phyloP scores from a whole-genome alignment of 768 basidiomycete genomes.

The Leccinum variicolor region DNA sequence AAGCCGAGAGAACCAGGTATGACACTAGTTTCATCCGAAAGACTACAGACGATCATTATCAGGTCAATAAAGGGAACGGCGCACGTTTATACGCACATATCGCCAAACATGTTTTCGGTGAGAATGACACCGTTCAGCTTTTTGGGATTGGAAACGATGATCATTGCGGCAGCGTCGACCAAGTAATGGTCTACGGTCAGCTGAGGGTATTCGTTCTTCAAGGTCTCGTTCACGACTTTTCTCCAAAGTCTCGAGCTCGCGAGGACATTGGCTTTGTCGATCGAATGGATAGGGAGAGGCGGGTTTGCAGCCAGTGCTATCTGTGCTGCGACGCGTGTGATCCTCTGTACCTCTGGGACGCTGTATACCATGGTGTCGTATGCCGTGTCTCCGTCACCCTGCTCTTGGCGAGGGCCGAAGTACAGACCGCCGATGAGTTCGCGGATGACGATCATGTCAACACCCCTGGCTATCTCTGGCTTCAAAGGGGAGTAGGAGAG shows the following conservation, averaged over 20 bases:
- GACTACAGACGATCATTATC: slow-evolving; percentile 40
- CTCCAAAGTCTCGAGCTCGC: slow-evolving; percentile 94
- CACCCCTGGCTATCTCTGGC: slow-evolving; percentile 74
- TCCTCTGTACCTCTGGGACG: slow-evolving; percentile 86
- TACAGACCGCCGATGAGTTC: slow-evolving; percentile 97
- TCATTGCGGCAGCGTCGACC: slow-evolving; percentile 95
- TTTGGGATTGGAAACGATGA: slow-evolving; percentile 84
- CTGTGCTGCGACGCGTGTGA: slow-evolving; percentile 93
- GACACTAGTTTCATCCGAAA: slow-evolving; percentile 95
- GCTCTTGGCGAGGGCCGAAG: slow-evolving; percentile 92
- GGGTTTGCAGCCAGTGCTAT: slow-evolving; percentile 83
- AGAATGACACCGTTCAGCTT: slow-evolving; percentile 95
- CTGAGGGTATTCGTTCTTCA: slow-evolving; percentile 85
- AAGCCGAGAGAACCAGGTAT: slow-evolving; percentile 97
- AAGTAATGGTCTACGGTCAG: slow-evolving; percentile 85
- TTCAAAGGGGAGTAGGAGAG: slow-evolving; percentile 87
- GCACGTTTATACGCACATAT: slow-evolving; percentile 66
- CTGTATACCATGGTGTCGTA: slow-evolving; percentile 96
- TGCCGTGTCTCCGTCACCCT: slow-evolving; percentile 66
- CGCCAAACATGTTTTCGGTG: slow-evolving; percentile 95
- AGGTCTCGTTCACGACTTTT: slow-evolving; percentile 83
- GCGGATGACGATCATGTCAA: slow-evolving; percentile 90
- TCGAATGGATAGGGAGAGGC: slow-evolving; percentile 83
- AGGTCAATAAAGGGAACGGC: neutral
- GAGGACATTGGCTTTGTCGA: slow-evolving; percentile 99